Evolutionary conservation across 1,139 yeast species (phyloP).

Genomic region (Magnusiomyces sp.): DNA sequence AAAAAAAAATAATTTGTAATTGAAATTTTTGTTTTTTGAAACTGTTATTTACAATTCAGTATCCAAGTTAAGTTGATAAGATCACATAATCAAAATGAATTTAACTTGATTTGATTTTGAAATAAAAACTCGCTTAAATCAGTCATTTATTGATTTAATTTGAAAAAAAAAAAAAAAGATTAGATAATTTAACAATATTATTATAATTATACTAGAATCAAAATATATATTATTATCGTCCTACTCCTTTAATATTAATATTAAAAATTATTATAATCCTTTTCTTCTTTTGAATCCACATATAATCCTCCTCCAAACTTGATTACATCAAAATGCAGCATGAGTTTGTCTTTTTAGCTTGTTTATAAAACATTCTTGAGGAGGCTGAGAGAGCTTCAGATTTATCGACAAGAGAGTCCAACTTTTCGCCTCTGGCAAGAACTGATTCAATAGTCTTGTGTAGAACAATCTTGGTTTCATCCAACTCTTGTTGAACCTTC

Average conservation of each 20-base stretch:
- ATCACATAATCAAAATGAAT: no score
- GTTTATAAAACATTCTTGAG: constrained; percentile 90
- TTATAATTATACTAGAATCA: no score
- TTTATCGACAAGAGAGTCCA: constrained; percentile 89
- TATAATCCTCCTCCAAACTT: no score
- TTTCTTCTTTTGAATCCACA: background rate
- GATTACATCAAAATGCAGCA: constrained; percentile 73
- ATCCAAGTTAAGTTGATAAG: no score
- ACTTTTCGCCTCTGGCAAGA: constrained; percentile 90
- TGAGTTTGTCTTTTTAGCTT: constrained; percentile 94
- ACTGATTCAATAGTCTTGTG: constrained; percentile 95
- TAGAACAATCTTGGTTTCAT: constrained; percentile 91
- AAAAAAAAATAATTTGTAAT: background rate
- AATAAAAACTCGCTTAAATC: background rate
- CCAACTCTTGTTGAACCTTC: constrained; percentile 96
- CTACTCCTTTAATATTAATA: no score
- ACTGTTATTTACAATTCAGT: no score
- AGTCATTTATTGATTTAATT: no score
- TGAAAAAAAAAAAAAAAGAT: constrained; percentile 1
- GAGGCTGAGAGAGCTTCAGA: constrained; percentile 85
- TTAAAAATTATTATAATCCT: background rate
- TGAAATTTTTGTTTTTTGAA: no score
- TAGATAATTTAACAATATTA: no score
- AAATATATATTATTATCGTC: no score
- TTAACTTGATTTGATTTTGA: background rate